Evolutionary conservation across 2,329 filamentous ascomycete genomes (phyloP), one percentile per base, ranked within the genome.

Genomic region (Cladosporium sp.): DNA sequence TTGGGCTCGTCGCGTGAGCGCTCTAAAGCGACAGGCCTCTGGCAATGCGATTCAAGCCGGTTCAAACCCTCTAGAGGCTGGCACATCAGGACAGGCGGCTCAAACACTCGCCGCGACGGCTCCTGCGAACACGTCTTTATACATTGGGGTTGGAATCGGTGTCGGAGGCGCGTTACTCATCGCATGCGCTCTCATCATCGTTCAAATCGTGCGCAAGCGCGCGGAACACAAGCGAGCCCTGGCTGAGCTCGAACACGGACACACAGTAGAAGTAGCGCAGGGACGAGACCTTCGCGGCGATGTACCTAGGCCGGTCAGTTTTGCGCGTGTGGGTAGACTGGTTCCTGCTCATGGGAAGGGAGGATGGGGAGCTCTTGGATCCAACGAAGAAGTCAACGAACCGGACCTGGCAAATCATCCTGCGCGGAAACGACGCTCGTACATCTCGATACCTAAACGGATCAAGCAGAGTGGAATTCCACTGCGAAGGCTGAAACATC

Each of bases 321-420:
- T 59, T 30, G 63, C 67, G 24, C 65, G 72, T n/a, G 57, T 68
- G 28, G 65, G 68, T n/a, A 65, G 66, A 18, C 55, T 72, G 10
- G 63, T 59, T 4, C 67, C 71, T 24, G 65, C 68, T n/a, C 68
- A 77, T 54, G 69, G 73, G 2, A 74, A 74, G 52, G 74, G 74
- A 15, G 79, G 78, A 44, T 83, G 80, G 80, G 78, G 75, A 18
- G 71, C 78, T 58, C 70, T 82, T 11, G 73, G 73, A 12, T 82
- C 80, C 0, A 73, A 75, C n/a, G 80, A 81, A 47, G 70, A 71
- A n/a, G 62, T 77, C 28, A 64, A 73, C 49, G 68, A 68, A 58
- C 65, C 69, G n/a, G 51, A 72, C 14, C 59, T 57, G 10, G 58
- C 65, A 8, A 52, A 51, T 3, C 52, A 60, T 18, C 54, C 59